Conservation (phyloP, 108 stramenopile species). For the Chaetoceros muelleri region DNA sequence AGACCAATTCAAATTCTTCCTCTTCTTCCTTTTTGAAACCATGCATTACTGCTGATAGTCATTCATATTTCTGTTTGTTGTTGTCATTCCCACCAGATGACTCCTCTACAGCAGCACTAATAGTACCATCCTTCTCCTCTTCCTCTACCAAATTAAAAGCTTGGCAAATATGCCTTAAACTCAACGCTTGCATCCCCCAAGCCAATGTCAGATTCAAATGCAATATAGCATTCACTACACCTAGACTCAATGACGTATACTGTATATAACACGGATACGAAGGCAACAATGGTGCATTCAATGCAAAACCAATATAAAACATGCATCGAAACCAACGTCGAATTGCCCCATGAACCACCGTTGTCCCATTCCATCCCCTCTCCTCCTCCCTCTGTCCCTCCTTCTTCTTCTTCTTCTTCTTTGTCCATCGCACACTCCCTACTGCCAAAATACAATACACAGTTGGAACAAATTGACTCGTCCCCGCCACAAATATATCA, state of each 20-base stretch:
- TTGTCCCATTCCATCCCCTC: neutral
- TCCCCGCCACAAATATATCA: slow-evolving; percentile 84
- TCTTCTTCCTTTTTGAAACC: too few species aligned
- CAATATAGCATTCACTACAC: slow-evolving; percentile 54
- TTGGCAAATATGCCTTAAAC: slow-evolving; percentile 30
- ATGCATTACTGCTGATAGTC: too few species aligned
- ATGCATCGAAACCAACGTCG: slow-evolving; percentile 7
- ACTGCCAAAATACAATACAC: slow-evolving; percentile 40
- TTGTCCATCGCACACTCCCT: slow-evolving; percentile 3
- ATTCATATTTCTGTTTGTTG: too few species aligned
- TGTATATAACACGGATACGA: slow-evolving; percentile 70
- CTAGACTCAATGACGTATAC: slow-evolving; percentile 28
- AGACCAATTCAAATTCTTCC: too few species aligned
- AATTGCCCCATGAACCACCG: slow-evolving; percentile 2
- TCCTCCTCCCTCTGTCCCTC: neutral
- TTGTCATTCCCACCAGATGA: too few species aligned
- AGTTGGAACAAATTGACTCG: slow-evolving; percentile 62
- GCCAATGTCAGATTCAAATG: slow-evolving; percentile 63
- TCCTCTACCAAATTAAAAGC: neutral
- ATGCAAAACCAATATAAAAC: slow-evolving; percentile 55
- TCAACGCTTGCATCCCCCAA: slow-evolving; percentile 71
- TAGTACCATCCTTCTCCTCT: neutral
- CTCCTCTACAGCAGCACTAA: too few species aligned
- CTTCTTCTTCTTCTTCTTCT: neutral
- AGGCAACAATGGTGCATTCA: slow-evolving; percentile 74